Base-by-base conservation (phyloP, 2,329 filamentous ascomycete species). In the Coniochaeta sp. region DNA sequence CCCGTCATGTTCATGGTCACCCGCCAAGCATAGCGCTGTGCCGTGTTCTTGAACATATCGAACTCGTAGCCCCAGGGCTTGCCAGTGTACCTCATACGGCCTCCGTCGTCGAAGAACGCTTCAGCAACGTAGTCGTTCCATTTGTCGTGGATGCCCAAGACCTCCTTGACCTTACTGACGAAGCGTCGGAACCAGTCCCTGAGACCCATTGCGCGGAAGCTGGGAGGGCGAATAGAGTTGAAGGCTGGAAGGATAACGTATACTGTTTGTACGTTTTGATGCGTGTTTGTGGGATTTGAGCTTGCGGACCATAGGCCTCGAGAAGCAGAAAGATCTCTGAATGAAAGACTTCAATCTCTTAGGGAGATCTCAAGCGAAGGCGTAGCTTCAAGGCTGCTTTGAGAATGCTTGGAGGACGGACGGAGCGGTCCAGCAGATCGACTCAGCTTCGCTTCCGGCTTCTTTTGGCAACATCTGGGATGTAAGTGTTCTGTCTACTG, bases 81-180 rank as follows among this genome's bases (percentile, higher is more conserved):
- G 38, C 38, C 38, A n/a, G 40, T 52, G 43, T 52, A 59, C 22
- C 12, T 54, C 14, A 26, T 26, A 19, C n/a, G n/a, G 24, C 24
- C 24, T 12, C 58, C 58, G 28, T 59, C 58, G 9, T 31, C 40
- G 33, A 59, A 59, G 43, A 52, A 52, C 16, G 58, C 58, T 52
- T 59, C 40, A 43, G 58, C 58, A 12, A 36, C 33, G 58, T 33
- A 59, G 24, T 59, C 58, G 40, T 50, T 24, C 40, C 52, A 59
- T 34, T 59, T 59, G 31, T 59, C 43, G 24, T 59, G 38, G 40
- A 59, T 36, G n/a, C 58, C 58, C 19, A 59, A 24, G n/a, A 34
- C 11, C 26, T 59, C 58, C 6, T 59, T 52, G 22, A 59, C 44
- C 44, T 59, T 59, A 36, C 40, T 54, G 26, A 31, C n/a, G 40